These are phyloP conservation scores for Peterozyma toletana DNA, from an alignment of 805 yeast species.

Conservation along the genomic window DNA sequence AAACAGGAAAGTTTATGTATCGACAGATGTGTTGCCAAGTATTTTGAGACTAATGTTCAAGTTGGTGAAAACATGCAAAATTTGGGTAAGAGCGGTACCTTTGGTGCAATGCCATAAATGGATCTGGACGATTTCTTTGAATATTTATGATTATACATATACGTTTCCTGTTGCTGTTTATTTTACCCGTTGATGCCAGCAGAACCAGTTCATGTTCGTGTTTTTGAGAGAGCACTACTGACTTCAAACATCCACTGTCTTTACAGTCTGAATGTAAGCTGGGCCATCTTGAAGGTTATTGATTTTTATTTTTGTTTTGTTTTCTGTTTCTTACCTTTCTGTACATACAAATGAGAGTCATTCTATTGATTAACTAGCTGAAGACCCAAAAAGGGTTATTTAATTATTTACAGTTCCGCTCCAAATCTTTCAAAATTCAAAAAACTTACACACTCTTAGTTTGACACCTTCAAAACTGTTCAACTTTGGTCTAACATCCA, in stretches of 20 bases:
- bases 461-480: constrained; percentile 75
- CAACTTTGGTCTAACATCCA: constrained; percentile 91
- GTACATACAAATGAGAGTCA: constrained; percentile 26
- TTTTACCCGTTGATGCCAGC: too few species aligned
- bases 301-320: not conserved
- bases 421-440: constrained; percentile 33
- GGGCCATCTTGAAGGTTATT: too few species aligned
- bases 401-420: not conserved
- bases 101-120: constrained; percentile 13
- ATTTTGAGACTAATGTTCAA: constrained; percentile 89
- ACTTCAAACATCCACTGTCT: too few species aligned
- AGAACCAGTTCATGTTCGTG: too few species aligned
- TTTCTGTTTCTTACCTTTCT: not conserved
- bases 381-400: not conserved
- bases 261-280: too few species aligned
- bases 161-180: too few species aligned
- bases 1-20: constrained; percentile 81
- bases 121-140: too few species aligned
- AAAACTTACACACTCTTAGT: constrained; percentile 56
- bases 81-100: constrained; percentile 26
- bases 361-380: not conserved
- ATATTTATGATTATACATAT: too few species aligned
- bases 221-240: too few species aligned
- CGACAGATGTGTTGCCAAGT: constrained; percentile 94
- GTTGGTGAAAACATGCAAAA: constrained; percentile 67